Conservation (phyloP, 2,329 filamentous ascomycete species). For the Beauveria scarabaeidicola region DNA sequence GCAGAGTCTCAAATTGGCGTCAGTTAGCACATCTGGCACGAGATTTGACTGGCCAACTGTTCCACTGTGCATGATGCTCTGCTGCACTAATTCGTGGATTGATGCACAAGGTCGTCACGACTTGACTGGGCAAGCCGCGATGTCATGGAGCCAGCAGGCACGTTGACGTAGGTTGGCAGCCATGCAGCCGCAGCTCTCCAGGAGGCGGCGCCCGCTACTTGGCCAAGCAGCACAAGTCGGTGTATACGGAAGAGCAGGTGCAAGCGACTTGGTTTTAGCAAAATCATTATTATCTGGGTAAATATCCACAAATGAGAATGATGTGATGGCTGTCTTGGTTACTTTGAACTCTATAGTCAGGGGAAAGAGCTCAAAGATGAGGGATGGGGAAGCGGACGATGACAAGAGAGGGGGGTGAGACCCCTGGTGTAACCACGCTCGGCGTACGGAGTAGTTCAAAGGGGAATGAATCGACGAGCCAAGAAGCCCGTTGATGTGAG, state of each 20-base stretch:
- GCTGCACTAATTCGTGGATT: background rate
- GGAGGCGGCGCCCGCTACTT: background rate
- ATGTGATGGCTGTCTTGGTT: background rate
- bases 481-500: background rate
- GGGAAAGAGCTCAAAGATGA: background rate
- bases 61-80: background rate
- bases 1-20: background rate
- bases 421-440: background rate
- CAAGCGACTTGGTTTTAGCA: background rate
- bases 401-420: background rate
- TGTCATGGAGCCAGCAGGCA: background rate
- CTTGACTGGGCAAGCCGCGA: background rate
- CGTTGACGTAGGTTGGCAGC: slow-evolving; percentile 6
- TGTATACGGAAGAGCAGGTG: background rate
- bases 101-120: background rate
- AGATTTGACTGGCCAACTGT: background rate
- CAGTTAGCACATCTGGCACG: background rate
- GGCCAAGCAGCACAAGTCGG: background rate
- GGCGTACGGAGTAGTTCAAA: background rate
- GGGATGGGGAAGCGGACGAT: background rate
- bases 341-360: background rate
- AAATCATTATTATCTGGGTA: too few relatives aligned
- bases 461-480: background rate
- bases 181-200: background rate
- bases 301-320: background rate